A percentile compares a stretch with the other conserved stretches of the same genome.
Evolutionary conservation across 1,139 yeast species (phyloP).

Genomic region (Yamadazyma songkhlaensis): DNA sequence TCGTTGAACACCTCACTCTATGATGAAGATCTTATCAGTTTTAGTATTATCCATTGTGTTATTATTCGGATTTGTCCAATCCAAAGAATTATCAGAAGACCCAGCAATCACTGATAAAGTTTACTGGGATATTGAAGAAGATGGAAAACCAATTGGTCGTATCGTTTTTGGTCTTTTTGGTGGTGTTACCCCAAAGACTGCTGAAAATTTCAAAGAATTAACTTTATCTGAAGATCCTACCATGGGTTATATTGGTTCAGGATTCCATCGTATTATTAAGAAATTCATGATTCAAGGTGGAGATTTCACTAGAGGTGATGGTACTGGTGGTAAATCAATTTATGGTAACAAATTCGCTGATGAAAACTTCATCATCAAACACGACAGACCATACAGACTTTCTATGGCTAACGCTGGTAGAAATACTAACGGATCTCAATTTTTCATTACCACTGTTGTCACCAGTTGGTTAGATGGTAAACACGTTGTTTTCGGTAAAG

Average conservation of each 20-base stretch:
- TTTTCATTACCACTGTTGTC: constrained; percentile 60
- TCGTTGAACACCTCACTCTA: constrained; percentile 3
- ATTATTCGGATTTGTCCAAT: constrained; percentile 19
- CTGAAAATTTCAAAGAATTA: constrained; percentile 56
- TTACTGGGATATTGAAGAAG: constrained; percentile 82
- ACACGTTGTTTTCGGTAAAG: constrained; percentile 84
- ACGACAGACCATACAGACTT: constrained; percentile 56
- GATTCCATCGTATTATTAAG: constrained; percentile 58
- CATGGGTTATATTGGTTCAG: constrained; percentile 47
- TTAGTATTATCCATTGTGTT: constrained; percentile 17
- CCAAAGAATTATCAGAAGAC: constrained; percentile 38
- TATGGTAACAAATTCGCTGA: constrained; percentile 57
- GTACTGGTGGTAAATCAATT: constrained; percentile 59
- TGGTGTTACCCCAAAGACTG: constrained; percentile 59
- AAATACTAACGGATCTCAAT: constrained; percentile 63
- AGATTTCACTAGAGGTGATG: constrained; percentile 57
- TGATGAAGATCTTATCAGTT: constrained; percentile 30
- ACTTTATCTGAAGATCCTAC: constrained; percentile 59
- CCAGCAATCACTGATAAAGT: constrained; percentile 74
- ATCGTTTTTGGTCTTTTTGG: constrained; percentile 72
- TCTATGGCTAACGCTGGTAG: constrained; percentile 68
- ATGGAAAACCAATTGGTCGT: constrained; percentile 68
- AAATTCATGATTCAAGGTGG: constrained; percentile 64
- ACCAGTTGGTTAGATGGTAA: constrained; percentile 65
- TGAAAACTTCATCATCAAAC: constrained; percentile 56